These are phyloP conservation scores for Hysterium pulicare DNA, from an alignment of 2,329 filamentous ascomycete species.

Conservation along the genomic window DNA sequence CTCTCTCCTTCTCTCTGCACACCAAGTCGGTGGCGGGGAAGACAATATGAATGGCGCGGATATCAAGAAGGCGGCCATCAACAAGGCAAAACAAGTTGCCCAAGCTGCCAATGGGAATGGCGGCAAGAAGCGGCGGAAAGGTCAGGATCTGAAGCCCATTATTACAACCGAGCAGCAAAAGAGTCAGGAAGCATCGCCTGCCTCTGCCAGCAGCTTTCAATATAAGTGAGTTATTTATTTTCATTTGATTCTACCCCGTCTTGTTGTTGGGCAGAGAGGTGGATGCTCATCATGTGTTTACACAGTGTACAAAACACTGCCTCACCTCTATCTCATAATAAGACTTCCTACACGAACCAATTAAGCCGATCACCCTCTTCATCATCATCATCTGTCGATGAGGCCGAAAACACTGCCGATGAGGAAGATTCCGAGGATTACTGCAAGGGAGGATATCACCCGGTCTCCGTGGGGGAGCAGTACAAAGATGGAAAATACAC, in stretches of 20 bases:
- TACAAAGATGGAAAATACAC: constrained; percentile 98
- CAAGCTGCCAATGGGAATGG: constrained; percentile 55
- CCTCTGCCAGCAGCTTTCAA: constrained; percentile 33
- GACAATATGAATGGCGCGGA: constrained; percentile 61
- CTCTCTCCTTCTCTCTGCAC: constrained; percentile 15
- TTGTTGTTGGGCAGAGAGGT: constrained; percentile 10
- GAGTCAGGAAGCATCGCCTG: constrained; percentile 43
- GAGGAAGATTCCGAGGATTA: constrained; percentile 99
- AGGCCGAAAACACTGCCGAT: constrained; percentile 86
- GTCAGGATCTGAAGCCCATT: constrained; percentile 67
- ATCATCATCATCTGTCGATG: constrained; percentile 74
- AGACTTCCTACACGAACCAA: constrained; percentile 50
- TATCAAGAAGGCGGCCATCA: constrained; percentile 62
- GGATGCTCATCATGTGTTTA: constrained; percentile 16
- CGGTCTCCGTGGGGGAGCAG: constrained; percentile 87
- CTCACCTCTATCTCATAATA: constrained; percentile 43
- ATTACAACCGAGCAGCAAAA: constrained; percentile 64
- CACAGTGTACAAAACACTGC: constrained; percentile 49
- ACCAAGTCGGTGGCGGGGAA: constrained; percentile 27
- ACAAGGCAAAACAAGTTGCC: constrained; percentile 64
- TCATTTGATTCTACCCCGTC: neutral
- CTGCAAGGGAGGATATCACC: constrained; percentile 98
- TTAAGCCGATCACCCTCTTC: constrained; percentile 73
- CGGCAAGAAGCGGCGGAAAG: constrained; percentile 73
- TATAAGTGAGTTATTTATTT: constrained; percentile 37